These are phyloP conservation scores for Podospora fimiseda DNA, from an alignment of 495 filamentous ascomycete genomes.

Conservation along the genomic window DNA sequence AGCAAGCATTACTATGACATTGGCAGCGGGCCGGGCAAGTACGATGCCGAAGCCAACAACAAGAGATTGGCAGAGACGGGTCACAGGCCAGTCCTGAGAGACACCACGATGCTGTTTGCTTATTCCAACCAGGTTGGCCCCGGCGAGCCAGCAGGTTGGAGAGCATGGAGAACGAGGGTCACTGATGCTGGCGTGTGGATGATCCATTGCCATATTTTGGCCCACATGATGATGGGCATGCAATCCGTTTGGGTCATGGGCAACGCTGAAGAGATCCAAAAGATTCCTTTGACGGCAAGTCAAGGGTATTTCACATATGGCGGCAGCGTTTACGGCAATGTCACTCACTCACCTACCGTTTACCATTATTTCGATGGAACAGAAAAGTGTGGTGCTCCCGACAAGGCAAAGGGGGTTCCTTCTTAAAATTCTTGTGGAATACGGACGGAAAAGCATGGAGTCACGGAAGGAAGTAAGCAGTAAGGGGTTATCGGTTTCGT, in stretches of 20 bases:
- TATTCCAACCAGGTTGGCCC: slow-evolving; percentile 33
- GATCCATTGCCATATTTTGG: slow-evolving; percentile 54
- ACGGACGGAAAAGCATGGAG: not conserved
- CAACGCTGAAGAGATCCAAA: slow-evolving; percentile 34
- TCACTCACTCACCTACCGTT: slow-evolving; percentile 31
- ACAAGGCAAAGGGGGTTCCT: not conserved
- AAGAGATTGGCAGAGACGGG: slow-evolving; percentile 28
- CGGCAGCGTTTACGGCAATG: slow-evolving; percentile 46
- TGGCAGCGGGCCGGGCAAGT: slow-evolving; percentile 50
- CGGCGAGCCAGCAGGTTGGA: slow-evolving; percentile 46
- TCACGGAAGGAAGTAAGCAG: not conserved
- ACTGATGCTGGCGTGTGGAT: slow-evolving; percentile 54
- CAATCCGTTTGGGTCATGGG: slow-evolving; percentile 48
- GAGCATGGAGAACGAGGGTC: slow-evolving; percentile 51
- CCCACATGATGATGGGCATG: slow-evolving; percentile 32
- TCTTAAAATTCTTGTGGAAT: too few species aligned
- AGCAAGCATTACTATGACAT: slow-evolving; percentile 54
- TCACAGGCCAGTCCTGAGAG: slow-evolving; percentile 41
- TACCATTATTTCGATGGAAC: slow-evolving; percentile 19
- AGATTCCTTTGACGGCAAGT: slow-evolving; percentile 28
- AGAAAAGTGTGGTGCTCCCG: slow-evolving; percentile 9
- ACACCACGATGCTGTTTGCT: slow-evolving; percentile 51
- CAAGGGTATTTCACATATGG: slow-evolving; percentile 44
- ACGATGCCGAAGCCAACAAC: slow-evolving; percentile 49
- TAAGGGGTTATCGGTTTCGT: too few species aligned